These are phyloP conservation scores for Schwanniomyces vanrijiae DNA, from an alignment of 805 yeast genomes.

Conservation along the genomic window DNA sequence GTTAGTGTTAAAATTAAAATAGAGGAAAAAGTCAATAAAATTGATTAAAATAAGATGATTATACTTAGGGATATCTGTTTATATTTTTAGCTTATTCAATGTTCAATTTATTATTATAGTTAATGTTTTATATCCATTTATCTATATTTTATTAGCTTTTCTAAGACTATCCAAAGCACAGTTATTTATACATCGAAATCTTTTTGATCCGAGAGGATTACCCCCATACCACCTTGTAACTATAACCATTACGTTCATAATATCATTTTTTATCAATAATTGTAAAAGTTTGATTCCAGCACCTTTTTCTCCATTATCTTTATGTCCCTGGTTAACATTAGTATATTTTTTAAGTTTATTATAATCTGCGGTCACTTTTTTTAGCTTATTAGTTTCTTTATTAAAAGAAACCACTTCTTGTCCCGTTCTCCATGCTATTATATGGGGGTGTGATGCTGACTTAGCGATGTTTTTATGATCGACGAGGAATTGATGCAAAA, in stretches of 20 bases:
- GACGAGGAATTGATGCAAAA: conserved; percentile 41
- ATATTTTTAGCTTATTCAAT: too few species aligned
- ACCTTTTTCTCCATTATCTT: conserved; percentile 75
- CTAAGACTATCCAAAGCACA: conserved; percentile 3
- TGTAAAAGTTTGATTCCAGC: conserved; percentile 61
- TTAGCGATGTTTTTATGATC: conserved; percentile 49
- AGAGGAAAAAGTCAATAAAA: conserved; percentile 10
- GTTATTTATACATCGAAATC: conserved; percentile 67
- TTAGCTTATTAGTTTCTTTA: conserved; percentile 7
- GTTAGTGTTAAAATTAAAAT: conserved; percentile 9
- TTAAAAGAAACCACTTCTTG: not conserved
- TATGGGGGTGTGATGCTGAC: conserved; percentile 66
- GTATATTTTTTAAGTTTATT: conserved; percentile 5
- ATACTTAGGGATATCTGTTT: too few species aligned
- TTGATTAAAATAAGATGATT: conserved; percentile 2
- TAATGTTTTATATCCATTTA: not conserved
- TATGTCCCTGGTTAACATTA: conserved; percentile 54
- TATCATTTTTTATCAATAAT: conserved; percentile 47
- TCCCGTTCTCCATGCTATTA: conserved; percentile 71
- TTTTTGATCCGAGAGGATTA: conserved; percentile 63
- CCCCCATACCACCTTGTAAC: conserved; percentile 88
- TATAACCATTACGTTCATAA: conserved; percentile 59
- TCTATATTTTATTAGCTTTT: not conserved
- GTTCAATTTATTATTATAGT: too few species aligned
- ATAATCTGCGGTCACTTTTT: not conserved